phyloP scores from a whole-genome alignment of 129 eudicot genomes.

The Lactuca sativa region DNA sequence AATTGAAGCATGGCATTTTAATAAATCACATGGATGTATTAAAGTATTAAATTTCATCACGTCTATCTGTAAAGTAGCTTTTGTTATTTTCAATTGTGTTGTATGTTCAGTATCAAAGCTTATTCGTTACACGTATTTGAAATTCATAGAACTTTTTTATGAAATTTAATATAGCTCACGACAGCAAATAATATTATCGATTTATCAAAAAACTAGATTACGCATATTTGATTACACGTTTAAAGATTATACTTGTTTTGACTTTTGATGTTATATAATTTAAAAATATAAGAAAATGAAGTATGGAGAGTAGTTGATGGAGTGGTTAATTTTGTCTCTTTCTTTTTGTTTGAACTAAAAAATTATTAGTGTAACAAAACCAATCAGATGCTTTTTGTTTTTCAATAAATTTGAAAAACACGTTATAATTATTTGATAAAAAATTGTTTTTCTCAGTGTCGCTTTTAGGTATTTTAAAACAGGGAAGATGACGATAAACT shows the following conservation, averaged over 20 bases:
- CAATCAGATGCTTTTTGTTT: background rate
- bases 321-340: conserved; percentile 16
- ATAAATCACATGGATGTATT: conserved; percentile 10
- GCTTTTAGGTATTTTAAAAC: background rate
- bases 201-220: background rate
- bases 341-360: background rate
- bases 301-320: conserved; percentile 17
- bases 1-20: background rate
- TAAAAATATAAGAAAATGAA: background rate
- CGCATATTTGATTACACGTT: background rate
- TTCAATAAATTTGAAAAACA: background rate
- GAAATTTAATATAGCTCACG: background rate
- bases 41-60: background rate
- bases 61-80: background rate
- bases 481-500: background rate
- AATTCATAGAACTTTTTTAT: too few relatives aligned
- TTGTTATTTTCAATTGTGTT: background rate
- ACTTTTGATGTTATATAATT: background rate
- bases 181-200: background rate
- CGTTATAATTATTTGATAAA: background rate
- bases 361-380: background rate
- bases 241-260: background rate
- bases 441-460: background rate
- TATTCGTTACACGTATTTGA: background rate
- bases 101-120: background rate